Conservation (phyloP, 257 asterid species). For the Nicotiana tabacum region DNA sequence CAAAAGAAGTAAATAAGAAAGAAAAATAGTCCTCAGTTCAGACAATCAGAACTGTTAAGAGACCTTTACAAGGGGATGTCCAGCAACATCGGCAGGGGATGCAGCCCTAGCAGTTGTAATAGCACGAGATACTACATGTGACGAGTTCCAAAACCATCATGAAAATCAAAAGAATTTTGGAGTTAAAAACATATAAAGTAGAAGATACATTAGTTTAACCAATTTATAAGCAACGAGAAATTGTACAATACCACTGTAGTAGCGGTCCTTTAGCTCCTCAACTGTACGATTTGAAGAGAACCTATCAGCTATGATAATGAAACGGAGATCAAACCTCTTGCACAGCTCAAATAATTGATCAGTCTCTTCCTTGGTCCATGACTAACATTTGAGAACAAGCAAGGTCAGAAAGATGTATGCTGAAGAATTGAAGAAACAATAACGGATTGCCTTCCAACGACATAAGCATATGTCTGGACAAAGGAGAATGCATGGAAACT, state of each 20-base stretch:
- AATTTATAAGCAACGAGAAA: not conserved
- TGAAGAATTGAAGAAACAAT: not conserved
- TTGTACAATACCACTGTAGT: constrained; percentile 61
- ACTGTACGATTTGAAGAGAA: constrained; percentile 74
- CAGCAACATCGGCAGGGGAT: constrained; percentile 59
- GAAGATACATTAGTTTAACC: constrained; percentile 7
- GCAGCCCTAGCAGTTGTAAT: constrained; percentile 71
- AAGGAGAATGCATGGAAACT: not conserved
- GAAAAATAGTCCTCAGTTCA: not conserved
- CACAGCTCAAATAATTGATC: constrained; percentile 84
- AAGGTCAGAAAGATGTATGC: not conserved
- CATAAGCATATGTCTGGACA: not conserved
- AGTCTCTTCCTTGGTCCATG: constrained; percentile 97
- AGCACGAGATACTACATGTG: constrained; percentile 54
- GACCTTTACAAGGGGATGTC: constrained; percentile 79
- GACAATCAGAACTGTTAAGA: not conserved
- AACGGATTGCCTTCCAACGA: not conserved
- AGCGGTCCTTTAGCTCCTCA: constrained; percentile 91
- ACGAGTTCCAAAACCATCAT: constrained; percentile 6
- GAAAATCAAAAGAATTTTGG: constrained; percentile 12
- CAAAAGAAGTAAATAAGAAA: not conserved
- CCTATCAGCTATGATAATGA: constrained; percentile 78
- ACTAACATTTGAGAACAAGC: constrained; percentile 34
- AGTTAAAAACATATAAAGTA: not conserved
- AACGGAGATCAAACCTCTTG: constrained; percentile 90